Conservation (phyloP, 192 early-diverging fungal genomes). For the Dimargaris cristalligena region DNA sequence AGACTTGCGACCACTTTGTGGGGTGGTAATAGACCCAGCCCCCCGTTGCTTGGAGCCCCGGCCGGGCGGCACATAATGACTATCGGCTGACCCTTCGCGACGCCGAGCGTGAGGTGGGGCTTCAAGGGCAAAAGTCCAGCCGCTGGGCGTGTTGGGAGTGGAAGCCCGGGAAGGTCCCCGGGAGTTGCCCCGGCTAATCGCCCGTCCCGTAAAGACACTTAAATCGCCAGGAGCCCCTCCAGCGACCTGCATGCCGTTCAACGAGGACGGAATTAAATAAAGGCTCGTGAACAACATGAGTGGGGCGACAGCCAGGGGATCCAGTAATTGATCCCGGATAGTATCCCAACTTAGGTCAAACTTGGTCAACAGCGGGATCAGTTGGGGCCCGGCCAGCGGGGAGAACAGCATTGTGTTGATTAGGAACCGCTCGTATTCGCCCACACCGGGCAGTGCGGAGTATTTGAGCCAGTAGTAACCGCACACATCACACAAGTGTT, state of each 20-base stretch:
- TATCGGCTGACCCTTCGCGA: constrained; percentile 9
- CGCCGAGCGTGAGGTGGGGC: constrained; percentile 4
- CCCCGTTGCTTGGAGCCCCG: too few relatives aligned
- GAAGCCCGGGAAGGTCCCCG: background rate
- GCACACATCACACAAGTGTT: constrained; percentile 29
- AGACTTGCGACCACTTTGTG: too few relatives aligned
- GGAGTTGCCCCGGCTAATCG: background rate
- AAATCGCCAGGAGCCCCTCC: background rate
- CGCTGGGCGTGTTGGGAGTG: background rate
- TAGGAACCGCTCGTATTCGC: constrained; percentile 14
- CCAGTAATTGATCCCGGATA: background rate
- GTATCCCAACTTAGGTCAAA: background rate
- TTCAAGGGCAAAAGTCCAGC: background rate
- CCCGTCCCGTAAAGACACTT: background rate
- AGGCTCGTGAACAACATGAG: constrained; percentile 12
- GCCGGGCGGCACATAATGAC: constrained; percentile 12
- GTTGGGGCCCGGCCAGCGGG: constrained; percentile 8
- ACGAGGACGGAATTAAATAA: background rate
- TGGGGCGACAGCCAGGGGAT: constrained; percentile 11
- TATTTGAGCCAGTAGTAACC: constrained; percentile 42
- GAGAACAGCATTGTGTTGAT: constrained; percentile 9
- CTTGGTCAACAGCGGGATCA: background rate
- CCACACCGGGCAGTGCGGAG: constrained; percentile 20
- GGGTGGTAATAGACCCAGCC: too few relatives aligned
- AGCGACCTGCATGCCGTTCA: too few relatives aligned